A percentile compares a stretch with the other conserved stretches of the same genome.
Evolutionary conservation across 805 yeast species (phyloP).

Genomic region (Candida vartiovaarae): DNA sequence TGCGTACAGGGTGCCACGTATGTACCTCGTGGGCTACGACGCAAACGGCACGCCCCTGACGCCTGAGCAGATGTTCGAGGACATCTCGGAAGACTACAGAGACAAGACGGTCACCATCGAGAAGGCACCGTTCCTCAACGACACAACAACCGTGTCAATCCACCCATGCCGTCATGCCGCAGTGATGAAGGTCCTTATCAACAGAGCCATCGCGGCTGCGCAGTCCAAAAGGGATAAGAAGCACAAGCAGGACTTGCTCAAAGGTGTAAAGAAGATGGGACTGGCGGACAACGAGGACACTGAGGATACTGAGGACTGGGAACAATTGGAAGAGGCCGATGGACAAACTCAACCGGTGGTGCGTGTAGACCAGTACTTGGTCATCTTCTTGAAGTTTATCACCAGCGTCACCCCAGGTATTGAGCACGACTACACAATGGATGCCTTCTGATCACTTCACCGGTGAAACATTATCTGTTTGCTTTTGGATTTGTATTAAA

Average conservation of each 20-base stretch:
- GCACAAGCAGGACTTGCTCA: constrained; percentile 24
- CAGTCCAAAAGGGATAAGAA: constrained; percentile 23
- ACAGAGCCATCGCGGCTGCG: constrained; percentile 53
- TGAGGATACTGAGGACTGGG: constrained; percentile 43
- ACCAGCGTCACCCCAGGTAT: constrained; percentile 97
- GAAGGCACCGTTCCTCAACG: constrained; percentile 74
- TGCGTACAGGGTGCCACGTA: constrained; percentile 90
- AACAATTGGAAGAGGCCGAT: constrained; percentile 35
- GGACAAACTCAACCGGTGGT: constrained; percentile 37
- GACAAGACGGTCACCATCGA: constrained; percentile 97
- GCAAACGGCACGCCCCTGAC: constrained; percentile 78
- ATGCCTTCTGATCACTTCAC: constrained; percentile 50
- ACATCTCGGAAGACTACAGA: constrained; percentile 83
- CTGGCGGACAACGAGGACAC: constrained; percentile 31
- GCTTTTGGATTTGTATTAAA: too few species aligned
- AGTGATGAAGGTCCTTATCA: constrained; percentile 86
- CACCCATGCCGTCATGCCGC: constrained; percentile 96
- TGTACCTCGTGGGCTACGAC: constrained; percentile 84
- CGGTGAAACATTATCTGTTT: not conserved
- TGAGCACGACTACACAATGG: constrained; percentile 98
- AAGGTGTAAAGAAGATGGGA: constrained; percentile 42
- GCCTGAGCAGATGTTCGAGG: constrained; percentile 92
- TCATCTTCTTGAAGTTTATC: constrained; percentile 86
- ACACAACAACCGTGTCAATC: constrained; percentile 73
- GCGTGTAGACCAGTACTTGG: constrained; percentile 84